A percentile compares a stretch with the other conserved stretches of the same genome.
These are phyloP conservation scores for Collybia mongolica DNA, from an alignment of 768 basidiomycete genomes.

Conservation along the genomic window DNA sequence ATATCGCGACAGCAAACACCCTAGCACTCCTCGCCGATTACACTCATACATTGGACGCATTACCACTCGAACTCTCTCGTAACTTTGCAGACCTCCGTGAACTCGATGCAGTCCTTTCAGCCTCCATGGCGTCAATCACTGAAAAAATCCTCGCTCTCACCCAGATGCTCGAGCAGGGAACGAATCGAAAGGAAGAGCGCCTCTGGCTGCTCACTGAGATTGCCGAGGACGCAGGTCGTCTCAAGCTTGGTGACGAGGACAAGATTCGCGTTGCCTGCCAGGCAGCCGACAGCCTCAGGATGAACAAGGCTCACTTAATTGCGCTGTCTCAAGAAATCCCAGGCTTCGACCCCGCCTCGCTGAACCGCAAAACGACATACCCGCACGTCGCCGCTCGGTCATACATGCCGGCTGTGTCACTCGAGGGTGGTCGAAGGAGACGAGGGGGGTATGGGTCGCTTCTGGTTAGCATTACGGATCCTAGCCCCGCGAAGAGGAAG, in stretches of 20 bases:
- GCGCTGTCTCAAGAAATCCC: conserved; percentile 63
- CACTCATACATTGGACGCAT: conserved; percentile 88
- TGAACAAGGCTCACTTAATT: conserved; percentile 59
- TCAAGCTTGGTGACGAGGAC: conserved; percentile 95
- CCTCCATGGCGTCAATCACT: conserved; percentile 81
- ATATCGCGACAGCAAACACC: conserved; percentile 52
- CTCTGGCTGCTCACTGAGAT: conserved; percentile 89
- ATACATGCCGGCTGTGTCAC: conserved; percentile 57
- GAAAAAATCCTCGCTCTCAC: conserved; percentile 76
- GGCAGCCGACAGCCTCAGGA: conserved; percentile 84
- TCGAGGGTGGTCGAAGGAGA: conserved; percentile 66
- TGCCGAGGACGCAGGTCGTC: conserved; percentile 87
- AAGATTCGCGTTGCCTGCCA: conserved; percentile 94
- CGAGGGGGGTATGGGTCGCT: conserved; percentile 56
- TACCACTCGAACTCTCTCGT: conserved; percentile 92
- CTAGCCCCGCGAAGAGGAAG: conserved; percentile 67
- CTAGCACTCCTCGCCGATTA: conserved; percentile 78
- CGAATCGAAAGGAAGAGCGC: conserved; percentile 63
- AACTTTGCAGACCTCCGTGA: conserved; percentile 96
- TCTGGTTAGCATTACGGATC: conserved; percentile 51
- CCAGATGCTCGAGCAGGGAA: conserved; percentile 67
- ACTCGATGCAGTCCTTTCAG: conserved; percentile 95
- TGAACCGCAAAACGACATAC: conserved; percentile 67
- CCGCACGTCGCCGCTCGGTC: conserved; percentile 73
- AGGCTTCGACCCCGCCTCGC: conserved; percentile 53